Conservation (phyloP, 2,329 filamentous ascomycete genomes). For the Colletotrichum liaoningense region DNA sequence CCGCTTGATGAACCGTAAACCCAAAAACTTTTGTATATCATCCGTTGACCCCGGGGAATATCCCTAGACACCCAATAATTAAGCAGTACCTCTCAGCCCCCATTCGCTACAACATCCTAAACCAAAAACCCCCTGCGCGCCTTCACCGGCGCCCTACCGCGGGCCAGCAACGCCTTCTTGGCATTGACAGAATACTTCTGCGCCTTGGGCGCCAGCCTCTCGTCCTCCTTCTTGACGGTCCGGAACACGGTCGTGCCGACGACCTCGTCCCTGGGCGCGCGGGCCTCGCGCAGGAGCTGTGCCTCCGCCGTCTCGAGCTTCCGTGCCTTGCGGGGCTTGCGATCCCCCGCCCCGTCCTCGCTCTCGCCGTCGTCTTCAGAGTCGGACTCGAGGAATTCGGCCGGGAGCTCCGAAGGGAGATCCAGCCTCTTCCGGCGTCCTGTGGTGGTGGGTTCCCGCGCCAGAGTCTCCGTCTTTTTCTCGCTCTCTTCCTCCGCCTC, state of each 20-base stretch:
- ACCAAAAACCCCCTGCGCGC: conserved; percentile 58
- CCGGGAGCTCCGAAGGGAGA: conserved; percentile 61
- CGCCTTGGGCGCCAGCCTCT: conserved; percentile 60
- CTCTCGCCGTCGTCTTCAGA: conserved; percentile 52
- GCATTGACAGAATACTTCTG: conserved; percentile 54
- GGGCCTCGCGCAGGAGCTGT: conserved; percentile 48
- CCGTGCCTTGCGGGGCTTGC: conserved; percentile 52
- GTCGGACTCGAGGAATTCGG: conserved; percentile 66
- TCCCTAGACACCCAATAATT: neutral
- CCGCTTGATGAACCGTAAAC: conserved; percentile 13
- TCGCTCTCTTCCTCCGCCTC: conserved; percentile 26
- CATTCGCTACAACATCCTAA: neutral
- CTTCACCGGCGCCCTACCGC: conserved; percentile 53
- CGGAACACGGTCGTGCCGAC: conserved; percentile 67
- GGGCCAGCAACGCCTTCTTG: conserved; percentile 58
- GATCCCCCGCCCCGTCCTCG: conserved; percentile 37
- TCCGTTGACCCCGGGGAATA: neutral
- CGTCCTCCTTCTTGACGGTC: conserved; percentile 57
- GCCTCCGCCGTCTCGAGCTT: conserved; percentile 56
- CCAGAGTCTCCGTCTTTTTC: conserved; percentile 39
- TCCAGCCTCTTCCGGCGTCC: conserved; percentile 46
- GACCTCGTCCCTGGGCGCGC: conserved; percentile 54
- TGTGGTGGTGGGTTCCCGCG: conserved; percentile 17
- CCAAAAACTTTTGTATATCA: conserved; percentile 24
- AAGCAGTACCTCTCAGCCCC: neutral